phyloP scores from a whole-genome alignment of 495 filamentous ascomycete species.

The Aspergillus coremiiformis region DNA sequence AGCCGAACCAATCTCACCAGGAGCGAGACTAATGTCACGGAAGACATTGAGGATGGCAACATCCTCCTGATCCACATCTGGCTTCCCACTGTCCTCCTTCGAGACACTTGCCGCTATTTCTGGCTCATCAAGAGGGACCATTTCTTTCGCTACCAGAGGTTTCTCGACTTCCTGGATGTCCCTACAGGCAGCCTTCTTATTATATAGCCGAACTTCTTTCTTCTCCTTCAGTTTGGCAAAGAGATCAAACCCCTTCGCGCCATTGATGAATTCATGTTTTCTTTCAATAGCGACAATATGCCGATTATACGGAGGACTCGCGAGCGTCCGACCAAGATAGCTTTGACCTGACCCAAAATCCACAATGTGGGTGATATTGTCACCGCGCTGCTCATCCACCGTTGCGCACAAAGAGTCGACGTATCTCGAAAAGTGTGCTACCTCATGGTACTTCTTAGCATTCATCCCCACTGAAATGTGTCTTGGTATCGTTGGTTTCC shows the following conservation, averaged over 20 bases:
- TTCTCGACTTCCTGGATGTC: constrained; percentile 29
- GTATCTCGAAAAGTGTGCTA: constrained; percentile 57
- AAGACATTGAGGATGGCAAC: constrained; percentile 30
- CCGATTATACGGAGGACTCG: constrained; percentile 74
- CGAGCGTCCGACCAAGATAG: constrained; percentile 83
- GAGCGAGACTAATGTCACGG: constrained; percentile 31
- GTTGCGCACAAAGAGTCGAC: constrained; percentile 45
- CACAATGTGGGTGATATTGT: constrained; percentile 73
- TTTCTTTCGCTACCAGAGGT: constrained; percentile 21
- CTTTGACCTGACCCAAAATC: constrained; percentile 97
- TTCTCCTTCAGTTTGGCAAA: constrained; percentile 63
- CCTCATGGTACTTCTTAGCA: constrained; percentile 91
- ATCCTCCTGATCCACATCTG: constrained; percentile 28
- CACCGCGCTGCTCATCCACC: constrained; percentile 45
- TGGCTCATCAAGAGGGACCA: not conserved
- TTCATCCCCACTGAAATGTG: constrained; percentile 88
- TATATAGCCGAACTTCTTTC: constrained; percentile 47
- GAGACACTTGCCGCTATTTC: constrained; percentile 5
- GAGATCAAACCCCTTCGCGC: constrained; percentile 75
- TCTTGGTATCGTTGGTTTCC: constrained; percentile 47
- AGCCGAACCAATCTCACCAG: constrained; percentile 23
- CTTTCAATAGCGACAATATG: constrained; percentile 89
- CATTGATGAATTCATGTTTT: constrained; percentile 72
- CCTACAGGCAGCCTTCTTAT: constrained; percentile 64
- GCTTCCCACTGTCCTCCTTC: not conserved